Base-by-base conservation (phyloP, 2,329 filamentous ascomycete species). In the Aspergillus ochraceoroseus region DNA sequence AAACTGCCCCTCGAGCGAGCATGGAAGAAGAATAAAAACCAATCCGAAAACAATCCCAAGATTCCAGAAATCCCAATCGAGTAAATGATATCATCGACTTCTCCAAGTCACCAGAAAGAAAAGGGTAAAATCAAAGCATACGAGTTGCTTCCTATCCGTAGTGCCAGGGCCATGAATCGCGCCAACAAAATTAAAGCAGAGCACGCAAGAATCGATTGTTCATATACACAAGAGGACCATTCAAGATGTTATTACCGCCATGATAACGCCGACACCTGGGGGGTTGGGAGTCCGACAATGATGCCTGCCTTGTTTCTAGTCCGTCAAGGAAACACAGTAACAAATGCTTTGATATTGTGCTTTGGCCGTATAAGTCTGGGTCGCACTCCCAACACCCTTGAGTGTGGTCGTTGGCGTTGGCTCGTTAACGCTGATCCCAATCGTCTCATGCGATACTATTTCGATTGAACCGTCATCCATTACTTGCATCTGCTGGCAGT, bases 401-500 rank as follows among this genome's bases (percentile, higher is more conserved):
- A 54, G 47, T 15, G 61, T 64, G 5, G 61, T 62, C 13, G 61
- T 63, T n/a, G 61, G 54, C 2, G 61, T 62, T 4, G 64, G 58
- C 42, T 61, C 55, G 34, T 52, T 49, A 43, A 66, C 64, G 31
- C 64, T 55, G 36, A 68, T 58, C 18, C 56, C 41, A 33, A 64
- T 52, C 14, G 54, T 51, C n/a, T 54, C 46, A 11, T 50, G 54
- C 3, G 53, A 53, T 12, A 60, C 49, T 18, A 58, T 46, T 7
- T 44, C 43, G 9, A 75, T 57, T 6, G 59, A 52, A 19, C 74
- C 73, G 47, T 79, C 67, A 32, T 73, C 61, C 39, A 78, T 63
- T 8, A 84, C 68, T 46, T 75, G 67, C 71, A 82, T 82, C 55
- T 82, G 75, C 53, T 82, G 72, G 54, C 81, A 85, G 57, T 82